A percentile compares a stretch with the other conserved stretches of the same genome.
These are phyloP conservation scores for Kuraishia molischiana DNA, from an alignment of 805 yeast species.

Conservation along the genomic window DNA sequence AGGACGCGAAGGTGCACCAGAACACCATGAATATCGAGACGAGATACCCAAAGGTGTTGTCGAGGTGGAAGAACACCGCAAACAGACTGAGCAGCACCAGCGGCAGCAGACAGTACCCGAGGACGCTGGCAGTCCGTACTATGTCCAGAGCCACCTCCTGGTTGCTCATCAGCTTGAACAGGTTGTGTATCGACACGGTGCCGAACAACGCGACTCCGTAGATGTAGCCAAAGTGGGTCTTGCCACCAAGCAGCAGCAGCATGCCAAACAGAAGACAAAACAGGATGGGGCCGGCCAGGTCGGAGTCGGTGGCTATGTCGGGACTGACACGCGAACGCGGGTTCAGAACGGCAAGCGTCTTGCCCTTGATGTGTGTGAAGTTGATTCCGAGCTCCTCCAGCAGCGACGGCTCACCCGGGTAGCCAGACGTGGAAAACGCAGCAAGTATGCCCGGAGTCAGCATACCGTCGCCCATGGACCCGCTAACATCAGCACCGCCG, in stretches of 20 bases:
- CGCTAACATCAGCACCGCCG: slow-evolving; percentile 24
- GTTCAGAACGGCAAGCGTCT: slow-evolving; percentile 79
- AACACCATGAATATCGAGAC: slow-evolving; percentile 56
- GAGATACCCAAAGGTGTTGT: slow-evolving; percentile 65
- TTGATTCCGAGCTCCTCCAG: slow-evolving; percentile 91
- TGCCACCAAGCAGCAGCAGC: slow-evolving; percentile 75
- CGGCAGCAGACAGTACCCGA: slow-evolving; percentile 92
- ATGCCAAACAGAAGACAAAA: slow-evolving; percentile 85
- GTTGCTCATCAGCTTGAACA: slow-evolving; percentile 82
- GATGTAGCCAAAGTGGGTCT: slow-evolving; percentile 92
- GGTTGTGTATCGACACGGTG: slow-evolving; percentile 69
- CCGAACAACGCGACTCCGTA: slow-evolving; percentile 95
- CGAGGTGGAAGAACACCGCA: slow-evolving; percentile 57
- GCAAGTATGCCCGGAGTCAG: slow-evolving; percentile 75
- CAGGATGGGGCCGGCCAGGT: slow-evolving; percentile 89
- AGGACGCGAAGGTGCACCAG: slow-evolving; percentile 92
- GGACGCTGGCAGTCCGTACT: slow-evolving; percentile 74
- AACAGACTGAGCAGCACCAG: slow-evolving; percentile 68
- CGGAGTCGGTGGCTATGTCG: slow-evolving; percentile 80
- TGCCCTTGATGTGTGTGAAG: slow-evolving; percentile 74
- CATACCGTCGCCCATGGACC: slow-evolving; percentile 31
- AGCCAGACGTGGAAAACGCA: slow-evolving; percentile 89
- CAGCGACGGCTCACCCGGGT: slow-evolving; percentile 90
- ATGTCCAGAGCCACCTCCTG: slow-evolving; percentile 37
- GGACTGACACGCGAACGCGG: slow-evolving; percentile 57